phyloP scores from a whole-genome alignment of 495 filamentous ascomycete genomes.

The Apodospora peruviana region DNA sequence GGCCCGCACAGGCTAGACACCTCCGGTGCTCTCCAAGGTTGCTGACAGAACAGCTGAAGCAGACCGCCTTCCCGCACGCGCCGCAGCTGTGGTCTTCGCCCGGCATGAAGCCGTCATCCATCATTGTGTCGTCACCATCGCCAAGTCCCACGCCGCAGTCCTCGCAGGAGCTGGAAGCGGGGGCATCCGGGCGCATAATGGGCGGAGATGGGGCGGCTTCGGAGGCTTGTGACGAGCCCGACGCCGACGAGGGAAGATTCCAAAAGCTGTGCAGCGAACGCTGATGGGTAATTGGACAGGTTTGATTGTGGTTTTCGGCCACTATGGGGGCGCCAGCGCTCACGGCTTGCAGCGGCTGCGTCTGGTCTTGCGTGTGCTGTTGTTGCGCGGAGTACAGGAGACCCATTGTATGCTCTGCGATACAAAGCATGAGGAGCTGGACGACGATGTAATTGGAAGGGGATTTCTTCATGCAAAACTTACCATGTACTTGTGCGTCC shows the following conservation, averaged over 20 bases:
- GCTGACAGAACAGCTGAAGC: constrained; percentile 44
- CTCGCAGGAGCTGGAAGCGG: constrained; percentile 30
- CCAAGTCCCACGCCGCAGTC: constrained; percentile 34
- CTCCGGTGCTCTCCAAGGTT: constrained; percentile 37
- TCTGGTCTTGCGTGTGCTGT: constrained; percentile 16
- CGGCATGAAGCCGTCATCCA: constrained; percentile 16
- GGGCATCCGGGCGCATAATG: background rate
- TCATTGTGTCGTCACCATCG: constrained; percentile 22
- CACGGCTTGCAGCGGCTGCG: background rate
- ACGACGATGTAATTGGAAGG: constrained; percentile 8
- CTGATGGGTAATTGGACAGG: constrained; percentile 21
- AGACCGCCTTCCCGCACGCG: constrained; percentile 40
- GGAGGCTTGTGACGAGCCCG: constrained; percentile 9
- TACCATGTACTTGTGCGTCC: constrained; percentile 42
- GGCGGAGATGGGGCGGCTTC: constrained; percentile 1
- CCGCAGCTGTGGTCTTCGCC: constrained; percentile 23
- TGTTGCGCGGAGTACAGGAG: constrained; percentile 44
- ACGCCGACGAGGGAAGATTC: constrained; percentile 27
- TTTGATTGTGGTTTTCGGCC: constrained; percentile 7
- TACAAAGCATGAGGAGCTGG: background rate
- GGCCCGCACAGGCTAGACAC: constrained; percentile 39
- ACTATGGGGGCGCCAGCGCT: no score
- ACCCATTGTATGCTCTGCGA: constrained; percentile 41
- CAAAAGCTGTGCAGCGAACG: constrained; percentile 44
- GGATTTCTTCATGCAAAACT: constrained; percentile 13